Evolutionary conservation across 2,329 filamentous ascomycete genomes (phyloP).

Genomic region (Graphilbum fragrans): DNA sequence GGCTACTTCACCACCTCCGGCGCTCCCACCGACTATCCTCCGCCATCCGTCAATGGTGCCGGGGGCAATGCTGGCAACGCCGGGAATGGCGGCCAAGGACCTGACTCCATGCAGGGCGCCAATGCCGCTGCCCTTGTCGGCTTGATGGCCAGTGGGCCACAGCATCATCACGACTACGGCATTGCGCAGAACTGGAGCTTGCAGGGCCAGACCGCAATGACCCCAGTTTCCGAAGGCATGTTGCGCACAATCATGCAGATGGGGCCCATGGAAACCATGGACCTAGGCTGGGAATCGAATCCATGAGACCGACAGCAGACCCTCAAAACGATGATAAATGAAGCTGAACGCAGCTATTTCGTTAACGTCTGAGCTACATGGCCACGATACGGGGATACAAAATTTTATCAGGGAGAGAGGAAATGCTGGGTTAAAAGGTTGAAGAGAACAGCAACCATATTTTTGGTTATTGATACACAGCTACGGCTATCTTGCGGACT

Average conservation of each 20-base stretch:
- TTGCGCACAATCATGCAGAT: constrained; percentile 45
- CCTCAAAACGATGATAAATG: too few relatives aligned
- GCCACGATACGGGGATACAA: too few relatives aligned
- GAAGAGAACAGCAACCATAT: too few relatives aligned
- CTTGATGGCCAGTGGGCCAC: constrained; percentile 16
- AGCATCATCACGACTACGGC: constrained; percentile 22
- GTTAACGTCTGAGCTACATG: too few relatives aligned
- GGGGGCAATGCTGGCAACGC: not conserved
- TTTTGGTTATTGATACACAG: too few relatives aligned
- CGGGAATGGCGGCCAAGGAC: not conserved
- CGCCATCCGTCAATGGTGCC: constrained; percentile 14
- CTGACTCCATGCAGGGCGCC: constrained; percentile 1
- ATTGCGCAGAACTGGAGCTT: constrained; percentile 33
- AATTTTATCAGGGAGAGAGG: too few relatives aligned
- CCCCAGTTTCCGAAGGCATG: constrained; percentile 44
- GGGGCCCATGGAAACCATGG: constrained; percentile 49
- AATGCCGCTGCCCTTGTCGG: not conserved
- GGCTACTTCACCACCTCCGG: constrained; percentile 25
- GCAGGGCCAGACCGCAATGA: constrained; percentile 31
- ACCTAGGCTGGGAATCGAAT: constrained; percentile 31
- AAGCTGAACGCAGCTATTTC: too few relatives aligned
- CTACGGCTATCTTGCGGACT: too few relatives aligned
- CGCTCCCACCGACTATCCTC: constrained; percentile 1
- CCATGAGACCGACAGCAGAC: constrained; percentile 1
- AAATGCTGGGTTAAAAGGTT: too few relatives aligned